These are phyloP conservation scores for Hypomyces rosellus DNA, from an alignment of 2,329 filamentous ascomycete species.

Conservation along the genomic window DNA sequence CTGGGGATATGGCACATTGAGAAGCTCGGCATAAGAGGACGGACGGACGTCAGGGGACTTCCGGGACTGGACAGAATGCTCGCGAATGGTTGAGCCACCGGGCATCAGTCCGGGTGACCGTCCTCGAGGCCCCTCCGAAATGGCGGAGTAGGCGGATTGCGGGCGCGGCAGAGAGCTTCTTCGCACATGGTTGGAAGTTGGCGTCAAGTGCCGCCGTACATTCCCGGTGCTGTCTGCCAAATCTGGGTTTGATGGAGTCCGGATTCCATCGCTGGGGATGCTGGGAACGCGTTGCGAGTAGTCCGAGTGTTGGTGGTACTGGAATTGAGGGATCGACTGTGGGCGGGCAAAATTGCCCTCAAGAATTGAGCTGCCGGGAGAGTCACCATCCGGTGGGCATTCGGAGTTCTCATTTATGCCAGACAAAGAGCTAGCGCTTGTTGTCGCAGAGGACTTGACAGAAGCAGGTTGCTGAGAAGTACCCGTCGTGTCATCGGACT, in stretches of 20 bases:
- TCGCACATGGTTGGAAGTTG: constrained; percentile 46
- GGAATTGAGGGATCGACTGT: constrained; percentile 49
- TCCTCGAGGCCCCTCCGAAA: constrained; percentile 62
- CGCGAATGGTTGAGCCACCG: constrained; percentile 38
- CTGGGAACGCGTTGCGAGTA: constrained; percentile 36
- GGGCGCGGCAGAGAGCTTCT: constrained; percentile 61
- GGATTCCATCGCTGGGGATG: constrained; percentile 36
- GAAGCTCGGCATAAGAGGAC: constrained; percentile 52
- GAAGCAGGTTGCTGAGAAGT: constrained; percentile 43
- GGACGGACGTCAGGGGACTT: constrained; percentile 50
- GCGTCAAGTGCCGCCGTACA: constrained; percentile 58
- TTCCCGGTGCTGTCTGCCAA: constrained; percentile 43
- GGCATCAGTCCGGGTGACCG: constrained; percentile 49
- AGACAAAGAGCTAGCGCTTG: constrained; percentile 51
- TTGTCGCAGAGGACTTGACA: constrained; percentile 46
- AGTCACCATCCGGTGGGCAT: constrained; percentile 37
- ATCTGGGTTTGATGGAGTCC: constrained; percentile 45
- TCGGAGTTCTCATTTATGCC: constrained; percentile 43
- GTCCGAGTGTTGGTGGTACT: constrained; percentile 56
- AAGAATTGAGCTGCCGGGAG: constrained; percentile 44
- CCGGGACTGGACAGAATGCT: constrained; percentile 44
- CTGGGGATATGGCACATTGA: constrained; percentile 72
- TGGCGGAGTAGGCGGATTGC: constrained; percentile 67
- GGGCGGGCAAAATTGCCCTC: constrained; percentile 37
- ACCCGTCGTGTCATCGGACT: constrained; percentile 46